Conservation (phyloP, 257 asterid species). For the Orobanche coerulescens region DNA sequence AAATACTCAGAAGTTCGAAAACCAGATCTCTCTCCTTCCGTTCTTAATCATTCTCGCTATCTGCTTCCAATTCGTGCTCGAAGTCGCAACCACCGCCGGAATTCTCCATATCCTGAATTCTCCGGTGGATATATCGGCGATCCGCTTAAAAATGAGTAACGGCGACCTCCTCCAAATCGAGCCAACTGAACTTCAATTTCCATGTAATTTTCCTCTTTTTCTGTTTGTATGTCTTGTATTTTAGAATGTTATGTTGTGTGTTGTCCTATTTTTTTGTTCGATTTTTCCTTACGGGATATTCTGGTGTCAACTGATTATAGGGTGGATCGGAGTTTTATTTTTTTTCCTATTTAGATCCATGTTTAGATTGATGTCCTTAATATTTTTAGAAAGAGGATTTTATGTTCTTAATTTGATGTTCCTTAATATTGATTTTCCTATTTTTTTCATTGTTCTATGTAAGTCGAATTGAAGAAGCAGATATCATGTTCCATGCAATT, state of each 20-base stretch:
- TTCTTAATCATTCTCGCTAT: conserved; percentile 9
- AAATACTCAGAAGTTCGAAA: conserved; percentile 17
- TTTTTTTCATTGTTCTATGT: conserved; percentile 12
- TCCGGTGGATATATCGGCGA: conserved; percentile 31
- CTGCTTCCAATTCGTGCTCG: conserved; percentile 1
- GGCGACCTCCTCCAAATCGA: conserved; percentile 51
- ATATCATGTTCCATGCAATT: conserved; percentile 56
- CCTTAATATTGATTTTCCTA: not conserved
- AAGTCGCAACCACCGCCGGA: conserved; percentile 16
- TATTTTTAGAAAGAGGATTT: no score
- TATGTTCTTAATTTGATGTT: conserved; percentile 10
- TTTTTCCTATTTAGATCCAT: conserved; percentile 29
- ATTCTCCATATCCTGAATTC: not conserved
- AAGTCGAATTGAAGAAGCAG: conserved; percentile 88
- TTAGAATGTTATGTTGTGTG: not conserved
- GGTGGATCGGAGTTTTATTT: conserved; percentile 16
- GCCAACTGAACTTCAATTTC: conserved; percentile 46
- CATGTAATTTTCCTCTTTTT: conserved; percentile 31
- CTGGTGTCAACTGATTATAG: not conserved
- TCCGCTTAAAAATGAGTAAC: conserved; percentile 40
- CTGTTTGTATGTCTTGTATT: not conserved
- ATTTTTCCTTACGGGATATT: conserved; percentile 22
- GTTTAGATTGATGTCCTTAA: conserved; percentile 9
- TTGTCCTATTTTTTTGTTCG: not conserved
- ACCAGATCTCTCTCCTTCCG: conserved; percentile 28